A percentile compares a stretch with the other conserved stretches of the same genome.
Evolutionary conservation across 805 yeast species (phyloP).

Genomic region (Nadsonia fulvescens): DNA sequence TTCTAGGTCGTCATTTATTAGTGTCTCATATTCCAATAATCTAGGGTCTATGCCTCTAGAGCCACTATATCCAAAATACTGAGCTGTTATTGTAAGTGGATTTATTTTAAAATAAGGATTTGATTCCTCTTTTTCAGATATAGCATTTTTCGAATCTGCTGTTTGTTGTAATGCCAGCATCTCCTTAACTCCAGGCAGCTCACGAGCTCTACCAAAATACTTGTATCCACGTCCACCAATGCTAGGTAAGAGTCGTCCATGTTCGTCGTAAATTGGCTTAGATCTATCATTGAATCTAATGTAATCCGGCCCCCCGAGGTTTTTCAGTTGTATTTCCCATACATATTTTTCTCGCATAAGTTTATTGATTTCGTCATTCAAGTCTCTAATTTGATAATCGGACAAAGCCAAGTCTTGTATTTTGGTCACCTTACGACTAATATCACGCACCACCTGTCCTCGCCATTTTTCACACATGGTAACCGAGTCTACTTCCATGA

Average conservation of each 20-base stretch:
- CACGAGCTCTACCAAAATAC: conserved; percentile 73
- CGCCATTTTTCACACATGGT: conserved; percentile 62
- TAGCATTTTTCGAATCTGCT: conserved; percentile 3
- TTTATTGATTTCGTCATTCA: conserved; percentile 58
- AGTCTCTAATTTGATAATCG: conserved; percentile 48
- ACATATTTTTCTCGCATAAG: conserved; percentile 46
- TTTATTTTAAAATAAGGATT: too few relatives aligned
- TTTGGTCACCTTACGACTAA: conserved; percentile 37
- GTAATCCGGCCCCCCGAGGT: conserved; percentile 61
- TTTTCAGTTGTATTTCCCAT: conserved; percentile 62
- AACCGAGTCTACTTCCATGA: conserved; percentile 32
- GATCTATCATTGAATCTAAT: conserved; percentile 15
- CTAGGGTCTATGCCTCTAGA: too few relatives aligned
- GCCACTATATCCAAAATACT: too few relatives aligned
- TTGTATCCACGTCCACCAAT: conserved; percentile 34
- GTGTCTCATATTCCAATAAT: too few relatives aligned
- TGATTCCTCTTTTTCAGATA: too few relatives aligned
- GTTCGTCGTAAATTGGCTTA: too few relatives aligned
- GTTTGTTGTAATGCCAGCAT: conserved; percentile 22
- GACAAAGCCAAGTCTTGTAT: conserved; percentile 43
- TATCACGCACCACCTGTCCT: conserved; percentile 39
- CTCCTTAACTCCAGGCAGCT: conserved; percentile 52
- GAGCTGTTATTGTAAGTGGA: too few relatives aligned
- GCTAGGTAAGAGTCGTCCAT: conserved; percentile 1
- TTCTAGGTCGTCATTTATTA: too few relatives aligned